Percentiles rank a stretch among this genome's conserved stretches.
These are phyloP conservation scores for Gnaphalium uliginosum DNA, from an alignment of 129 eudicot genomes.

Conservation along the genomic window DNA sequence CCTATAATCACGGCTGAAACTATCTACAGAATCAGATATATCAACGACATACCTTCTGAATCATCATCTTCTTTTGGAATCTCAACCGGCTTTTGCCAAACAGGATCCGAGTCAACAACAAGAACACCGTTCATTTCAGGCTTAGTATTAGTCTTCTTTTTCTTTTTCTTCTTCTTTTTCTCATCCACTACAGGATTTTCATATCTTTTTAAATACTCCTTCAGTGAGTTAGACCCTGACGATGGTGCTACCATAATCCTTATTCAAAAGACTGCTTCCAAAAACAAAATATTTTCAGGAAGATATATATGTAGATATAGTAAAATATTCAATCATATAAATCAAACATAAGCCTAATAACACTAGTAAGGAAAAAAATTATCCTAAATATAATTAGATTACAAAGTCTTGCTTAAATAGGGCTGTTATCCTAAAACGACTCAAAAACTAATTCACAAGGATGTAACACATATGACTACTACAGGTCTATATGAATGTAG, in stretches of 20 bases:
- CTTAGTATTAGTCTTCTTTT: slow-evolving; percentile 54
- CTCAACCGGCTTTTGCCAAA: slow-evolving; percentile 84
- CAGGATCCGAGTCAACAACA: slow-evolving; percentile 87
- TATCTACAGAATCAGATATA: background rate
- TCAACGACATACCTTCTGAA: slow-evolving; percentile 55
- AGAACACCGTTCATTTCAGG: slow-evolving; percentile 56
- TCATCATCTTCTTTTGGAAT: slow-evolving; percentile 72
- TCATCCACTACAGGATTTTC: slow-evolving; percentile 57
- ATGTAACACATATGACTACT: too few species aligned
- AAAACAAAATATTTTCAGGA: background rate
- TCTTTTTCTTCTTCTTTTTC: slow-evolving; percentile 56
- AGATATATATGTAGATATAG: background rate
- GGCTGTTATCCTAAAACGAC: background rate
- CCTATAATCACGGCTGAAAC: background rate
- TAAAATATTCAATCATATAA: too few species aligned
- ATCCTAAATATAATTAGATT: too few species aligned
- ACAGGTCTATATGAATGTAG: background rate
- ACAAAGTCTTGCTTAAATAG: background rate
- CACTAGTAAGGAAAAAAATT: background rate
- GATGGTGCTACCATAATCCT: slow-evolving; percentile 56
- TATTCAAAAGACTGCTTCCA: slow-evolving; percentile 16
- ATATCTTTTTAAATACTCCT: slow-evolving; percentile 82
- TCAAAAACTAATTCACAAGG: background rate
- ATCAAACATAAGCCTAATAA: background rate
- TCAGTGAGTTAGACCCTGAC: slow-evolving; percentile 65